Evolutionary conservation across 192 early-diverging fungal genomes (phyloP).

Genomic region (Diversispora eburnea): DNA sequence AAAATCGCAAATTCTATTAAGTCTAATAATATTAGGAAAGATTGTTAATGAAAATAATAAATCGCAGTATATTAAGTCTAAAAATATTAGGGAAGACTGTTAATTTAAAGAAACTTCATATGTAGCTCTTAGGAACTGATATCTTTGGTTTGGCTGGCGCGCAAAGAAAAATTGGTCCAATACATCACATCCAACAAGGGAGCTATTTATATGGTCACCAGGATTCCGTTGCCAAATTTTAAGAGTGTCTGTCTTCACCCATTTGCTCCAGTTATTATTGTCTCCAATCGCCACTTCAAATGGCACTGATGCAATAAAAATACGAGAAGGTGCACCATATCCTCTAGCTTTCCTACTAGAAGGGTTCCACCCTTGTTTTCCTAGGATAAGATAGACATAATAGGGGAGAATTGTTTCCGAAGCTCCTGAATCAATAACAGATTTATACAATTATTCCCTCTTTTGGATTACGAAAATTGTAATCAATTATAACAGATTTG

Average conservation of each 20-base stretch:
- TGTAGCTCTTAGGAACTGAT: no score
- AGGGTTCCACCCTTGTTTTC: not conserved
- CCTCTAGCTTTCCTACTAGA: not conserved
- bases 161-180: no score
- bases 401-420: conserved; percentile 8
- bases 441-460: conserved; percentile 2
- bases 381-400: not conserved
- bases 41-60: no score
- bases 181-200: not conserved
- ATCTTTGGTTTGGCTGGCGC: no score
- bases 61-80: no score
- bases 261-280: conserved; percentile 4
- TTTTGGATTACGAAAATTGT: not conserved
- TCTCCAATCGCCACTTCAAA: conserved; percentile 8
- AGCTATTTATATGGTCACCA: not conserved
- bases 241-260: not conserved
- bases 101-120: no score
- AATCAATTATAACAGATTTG: conserved; percentile 13
- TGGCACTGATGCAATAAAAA: not conserved
- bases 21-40: no score
- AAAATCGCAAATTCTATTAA: no score
- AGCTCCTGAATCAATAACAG: not conserved
- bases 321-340: not conserved
- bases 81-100: no score
- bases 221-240: not conserved